Conservation (phyloP, 208 protist genomes). For the Crithidia expoeki region DNA sequence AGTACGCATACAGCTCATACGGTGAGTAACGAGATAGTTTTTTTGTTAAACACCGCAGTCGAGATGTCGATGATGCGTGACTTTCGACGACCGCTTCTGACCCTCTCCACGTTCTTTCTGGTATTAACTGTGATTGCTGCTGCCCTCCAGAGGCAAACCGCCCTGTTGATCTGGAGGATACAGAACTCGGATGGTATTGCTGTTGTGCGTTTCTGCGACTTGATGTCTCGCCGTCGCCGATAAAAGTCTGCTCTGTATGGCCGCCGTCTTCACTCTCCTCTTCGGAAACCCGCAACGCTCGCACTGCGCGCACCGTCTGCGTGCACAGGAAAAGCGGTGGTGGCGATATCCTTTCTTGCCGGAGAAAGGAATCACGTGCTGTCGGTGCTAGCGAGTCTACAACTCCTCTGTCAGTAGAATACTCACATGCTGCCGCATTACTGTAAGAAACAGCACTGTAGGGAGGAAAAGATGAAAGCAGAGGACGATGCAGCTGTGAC, state of each 20-base stretch:
- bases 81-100: neutral
- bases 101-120: neutral
- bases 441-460: neutral
- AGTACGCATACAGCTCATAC: slow-evolving; percentile 1
- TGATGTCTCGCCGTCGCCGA: too few relatives aligned
- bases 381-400: too few relatives aligned
- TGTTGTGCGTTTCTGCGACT: too few relatives aligned
- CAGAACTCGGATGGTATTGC: too few relatives aligned
- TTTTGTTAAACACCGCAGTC: neutral
- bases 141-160: too few relatives aligned
- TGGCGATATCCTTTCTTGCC: too few relatives aligned
- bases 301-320: neutral
- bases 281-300: neutral
- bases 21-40: slow-evolving; percentile 8
- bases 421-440: too few relatives aligned
- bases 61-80: neutral
- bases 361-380: too few relatives aligned
- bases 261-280: neutral
- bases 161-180: too few relatives aligned
- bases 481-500: slow-evolving; percentile 5
- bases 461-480: neutral
- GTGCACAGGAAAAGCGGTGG: neutral
- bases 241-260: neutral
- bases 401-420: too few relatives aligned
- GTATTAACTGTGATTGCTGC: neutral